Percentiles rank a stretch among this genome's conserved stretches.
These are phyloP conservation scores for Urostyla sp. DNA, from an alignment of 73 alveolate species.

Conservation along the genomic window DNA sequence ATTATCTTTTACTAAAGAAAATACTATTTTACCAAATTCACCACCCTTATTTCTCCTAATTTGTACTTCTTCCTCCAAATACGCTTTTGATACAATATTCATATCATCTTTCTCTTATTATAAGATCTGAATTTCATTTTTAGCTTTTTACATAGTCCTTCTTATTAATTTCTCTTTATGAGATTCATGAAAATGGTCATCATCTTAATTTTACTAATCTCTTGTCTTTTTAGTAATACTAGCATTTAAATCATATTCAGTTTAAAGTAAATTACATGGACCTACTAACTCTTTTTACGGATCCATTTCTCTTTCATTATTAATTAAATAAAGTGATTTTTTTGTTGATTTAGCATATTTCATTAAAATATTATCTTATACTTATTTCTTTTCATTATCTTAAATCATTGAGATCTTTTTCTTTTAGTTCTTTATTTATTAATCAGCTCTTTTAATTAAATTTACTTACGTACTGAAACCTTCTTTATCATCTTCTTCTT, in stretches of 20 bases:
- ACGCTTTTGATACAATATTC: not conserved
- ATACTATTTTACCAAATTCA: not conserved
- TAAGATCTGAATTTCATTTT: not conserved
- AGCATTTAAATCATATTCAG: not conserved
- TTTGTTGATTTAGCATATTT: not conserved
- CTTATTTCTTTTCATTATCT: not conserved
- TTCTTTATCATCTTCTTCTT: not conserved
- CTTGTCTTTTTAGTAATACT: not conserved
- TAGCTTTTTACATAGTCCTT: too few relatives aligned
- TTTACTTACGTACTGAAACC: not conserved
- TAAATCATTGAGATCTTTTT: not conserved
- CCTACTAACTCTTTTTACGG: constrained; percentile 5
- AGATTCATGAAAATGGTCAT: too few relatives aligned
- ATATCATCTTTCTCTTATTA: constrained; percentile 11
- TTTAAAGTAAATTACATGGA: not conserved
- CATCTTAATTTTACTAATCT: too few relatives aligned
- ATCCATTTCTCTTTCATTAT: constrained; percentile 17
- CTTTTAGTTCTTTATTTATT: not conserved
- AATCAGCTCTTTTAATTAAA: constrained; percentile 1
- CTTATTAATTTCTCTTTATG: too few relatives aligned
- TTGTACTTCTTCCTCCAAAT: not conserved
- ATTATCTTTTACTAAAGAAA: not conserved
- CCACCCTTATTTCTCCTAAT: not conserved
- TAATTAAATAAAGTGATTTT: not conserved
- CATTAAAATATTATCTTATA: too few relatives aligned